Base-by-base conservation (phyloP, 1,284 basidiomycete genomes). In the Microbotryum scabiosae region DNA sequence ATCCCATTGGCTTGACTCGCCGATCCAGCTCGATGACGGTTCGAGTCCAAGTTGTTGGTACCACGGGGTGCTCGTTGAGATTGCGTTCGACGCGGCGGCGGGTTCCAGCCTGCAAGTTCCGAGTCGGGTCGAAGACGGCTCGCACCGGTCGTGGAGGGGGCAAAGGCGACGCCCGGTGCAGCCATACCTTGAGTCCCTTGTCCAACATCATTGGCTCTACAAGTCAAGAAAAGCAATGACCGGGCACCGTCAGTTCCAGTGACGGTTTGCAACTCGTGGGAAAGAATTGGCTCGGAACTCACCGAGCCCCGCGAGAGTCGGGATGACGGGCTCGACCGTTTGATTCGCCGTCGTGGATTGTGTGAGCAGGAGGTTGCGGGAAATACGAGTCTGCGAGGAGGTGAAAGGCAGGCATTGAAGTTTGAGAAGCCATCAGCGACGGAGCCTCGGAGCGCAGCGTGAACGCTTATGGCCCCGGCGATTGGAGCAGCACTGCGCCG, bases 111-210 rank as follows among this genome's bases (percentile, higher is more conserved):
- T 16, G 61, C 61, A 45, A 57, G 43, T 26, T 65, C 64, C 20
- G 25, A 14, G 52, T 63, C 57, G 48, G 61, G 45, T 16, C 58
- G 50, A 20, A 50, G 45, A 20, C 51, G 52, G 9, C 32, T 52
- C 3, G 21, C 21, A 21, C 50, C 43, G 36, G 51, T 54, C 28
- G 50, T 41, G 10, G 59, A 45, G 8, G 66, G 66, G 4, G 66
- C 66, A 41, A 68, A 68, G 36, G 57, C 50, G 3, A 68, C 66
- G 51, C 66, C 66, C 2, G 66, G 66, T 2, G 66, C 66, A 7
- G 62, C 45, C n/a, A 59, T 45, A 3, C 61, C 60, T 6, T 14
- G 23, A 8, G 26, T 44, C 9, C 30, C 43, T 6, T 54, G 59
- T 32, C 66, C 66, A 9, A 65, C 28, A 49, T 65, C 64, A 50